Evolutionary conservation across 2,329 filamentous ascomycete species (phyloP).

Genomic region (Diaporthe helianthi): DNA sequence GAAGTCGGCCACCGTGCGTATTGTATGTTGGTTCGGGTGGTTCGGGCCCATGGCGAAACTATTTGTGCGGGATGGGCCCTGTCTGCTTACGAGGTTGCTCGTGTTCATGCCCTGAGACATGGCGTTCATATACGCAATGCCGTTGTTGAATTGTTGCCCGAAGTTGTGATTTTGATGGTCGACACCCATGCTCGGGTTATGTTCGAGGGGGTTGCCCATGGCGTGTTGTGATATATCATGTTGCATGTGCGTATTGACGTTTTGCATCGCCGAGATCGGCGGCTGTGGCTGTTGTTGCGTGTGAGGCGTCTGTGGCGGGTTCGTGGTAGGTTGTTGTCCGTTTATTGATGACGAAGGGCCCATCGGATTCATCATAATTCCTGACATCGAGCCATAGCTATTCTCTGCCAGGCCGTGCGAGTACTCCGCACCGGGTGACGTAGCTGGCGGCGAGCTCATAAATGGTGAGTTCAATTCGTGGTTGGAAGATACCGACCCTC

Average conservation of each 20-base stretch:
- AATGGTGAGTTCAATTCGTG: slow-evolving; percentile 59
- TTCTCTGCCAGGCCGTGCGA: slow-evolving; percentile 50
- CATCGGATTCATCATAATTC: slow-evolving; percentile 61
- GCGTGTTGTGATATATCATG: slow-evolving; percentile 46
- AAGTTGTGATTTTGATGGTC: slow-evolving; percentile 42
- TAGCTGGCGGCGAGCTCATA: slow-evolving; percentile 58
- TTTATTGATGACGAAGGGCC: slow-evolving; percentile 40
- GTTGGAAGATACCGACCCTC: slow-evolving; percentile 40
- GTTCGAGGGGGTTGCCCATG: slow-evolving; percentile 43
- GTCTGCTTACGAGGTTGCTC: slow-evolving; percentile 43
- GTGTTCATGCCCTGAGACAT: slow-evolving; percentile 34
- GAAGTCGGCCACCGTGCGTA: slow-evolving; percentile 57
- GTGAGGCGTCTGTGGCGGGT: slow-evolving; percentile 37
- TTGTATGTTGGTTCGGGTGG: slow-evolving; percentile 43
- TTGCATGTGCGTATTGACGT: slow-evolving; percentile 45
- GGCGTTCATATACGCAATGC: slow-evolving; percentile 37
- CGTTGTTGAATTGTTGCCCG: slow-evolving; percentile 40
- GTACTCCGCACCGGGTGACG: slow-evolving; percentile 62
- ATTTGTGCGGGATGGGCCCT: slow-evolving; percentile 47
- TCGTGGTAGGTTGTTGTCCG: slow-evolving; percentile 25
- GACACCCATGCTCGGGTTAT: slow-evolving; percentile 44
- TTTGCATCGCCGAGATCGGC: slow-evolving; percentile 44
- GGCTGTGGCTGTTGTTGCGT: slow-evolving; percentile 44
- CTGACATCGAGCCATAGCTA: slow-evolving; percentile 55
- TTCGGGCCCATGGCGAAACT: slow-evolving; percentile 48